Evolutionary conservation across 108 stramenopile genomes (phyloP), one percentile per base, ranked within the genome.

Genomic region (Chaetoceros tenuissimus): DNA sequence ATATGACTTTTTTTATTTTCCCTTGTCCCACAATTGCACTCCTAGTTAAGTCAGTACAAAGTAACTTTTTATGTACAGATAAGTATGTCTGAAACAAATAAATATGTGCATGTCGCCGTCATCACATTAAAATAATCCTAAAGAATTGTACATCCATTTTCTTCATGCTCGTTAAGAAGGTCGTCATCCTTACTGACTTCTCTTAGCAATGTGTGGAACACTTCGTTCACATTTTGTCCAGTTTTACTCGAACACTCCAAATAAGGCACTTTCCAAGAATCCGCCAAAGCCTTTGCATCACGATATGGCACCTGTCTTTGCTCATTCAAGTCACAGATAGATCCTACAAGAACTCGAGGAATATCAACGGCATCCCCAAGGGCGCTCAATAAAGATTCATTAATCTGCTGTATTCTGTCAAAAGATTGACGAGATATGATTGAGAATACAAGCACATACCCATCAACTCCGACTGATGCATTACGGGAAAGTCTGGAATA

Each of bases 101-200:
- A n/a, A n/a, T n/a, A n/a, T n/a, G n/a, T n/a, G n/a, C n/a, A n/a
- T n/a, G n/a, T n/a, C n/a, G n/a, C n/a, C n/a, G n/a, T n/a, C n/a
- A n/a, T n/a, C n/a, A n/a, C n/a, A n/a, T n/a, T n/a, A n/a, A n/a
- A n/a, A n/a, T n/a, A n/a, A n/a, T n/a, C n/a, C 34, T 40, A 84
- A 34, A 80, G 59, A 75, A 84, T 80, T 31, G 51, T 47, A 62
- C 89, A 86, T 40, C 85, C 83, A 2, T 67, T 74, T 25, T 82
- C 71, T 57, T 74, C 85, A 24, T 59, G 69, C 44, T 91, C 89
- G 31, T 65, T 72, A 57, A 94, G 55, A 21, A 94, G 60, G 29
- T 85, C 92, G 68, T 87, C 88, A 64, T 94, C 92, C 62, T 88
- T 89, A 63, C 88, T 87, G 52, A 94, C 81, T 59, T 94, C 92